Conservation (phyloP, 169 alveolate genomes). For the Babesia divergens region DNA sequence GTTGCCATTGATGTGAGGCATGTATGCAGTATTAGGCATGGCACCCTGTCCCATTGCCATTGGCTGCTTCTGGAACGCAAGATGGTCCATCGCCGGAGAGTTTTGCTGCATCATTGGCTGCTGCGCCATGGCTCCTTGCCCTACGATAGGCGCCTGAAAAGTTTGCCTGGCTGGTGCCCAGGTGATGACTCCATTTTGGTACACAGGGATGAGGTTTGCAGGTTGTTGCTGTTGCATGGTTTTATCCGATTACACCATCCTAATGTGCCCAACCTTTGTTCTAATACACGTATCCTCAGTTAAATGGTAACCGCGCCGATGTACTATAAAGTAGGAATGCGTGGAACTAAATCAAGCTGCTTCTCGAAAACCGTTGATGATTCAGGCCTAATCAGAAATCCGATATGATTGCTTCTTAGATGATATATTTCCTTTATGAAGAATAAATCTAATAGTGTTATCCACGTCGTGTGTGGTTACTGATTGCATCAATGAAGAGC, state of each 20-base stretch:
- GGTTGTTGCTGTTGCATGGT: not conserved
- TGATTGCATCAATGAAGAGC: too few relatives aligned
- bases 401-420: too few relatives aligned
- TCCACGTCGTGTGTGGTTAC: too few relatives aligned
- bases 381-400: too few relatives aligned
- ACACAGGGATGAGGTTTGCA: not conserved
- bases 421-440: too few relatives aligned
- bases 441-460: too few relatives aligned
- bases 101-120: not conserved
- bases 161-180: not conserved
- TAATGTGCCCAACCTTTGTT: too few relatives aligned
- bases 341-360: too few relatives aligned
- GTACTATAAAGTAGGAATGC: too few relatives aligned
- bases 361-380: too few relatives aligned
- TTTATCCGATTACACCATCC: not conserved
- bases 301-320: too few relatives aligned
- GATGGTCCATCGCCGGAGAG: not conserved
- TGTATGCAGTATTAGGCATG: not conserved
- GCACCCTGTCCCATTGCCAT: not conserved
- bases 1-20: not conserved
- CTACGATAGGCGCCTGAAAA: not conserved
- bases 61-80: not conserved
- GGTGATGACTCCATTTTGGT: conserved; percentile 5
- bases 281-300: too few relatives aligned
- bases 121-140: not conserved